These are phyloP conservation scores for Ophiognomonia clavigignenti-juglandacearum DNA, from an alignment of 2,329 filamentous ascomycete species.

Conservation along the genomic window DNA sequence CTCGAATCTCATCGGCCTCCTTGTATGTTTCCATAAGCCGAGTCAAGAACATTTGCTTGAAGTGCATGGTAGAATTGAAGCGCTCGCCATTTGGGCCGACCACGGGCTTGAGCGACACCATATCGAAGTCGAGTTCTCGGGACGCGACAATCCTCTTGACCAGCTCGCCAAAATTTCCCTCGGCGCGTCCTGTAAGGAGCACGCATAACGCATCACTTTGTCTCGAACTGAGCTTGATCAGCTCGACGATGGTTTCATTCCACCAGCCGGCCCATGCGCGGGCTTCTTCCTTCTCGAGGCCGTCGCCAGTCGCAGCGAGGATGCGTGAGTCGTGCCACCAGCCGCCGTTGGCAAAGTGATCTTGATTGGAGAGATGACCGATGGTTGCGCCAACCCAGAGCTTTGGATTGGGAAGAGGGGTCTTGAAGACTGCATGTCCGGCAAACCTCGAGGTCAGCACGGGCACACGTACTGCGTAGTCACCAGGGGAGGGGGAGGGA, in stretches of 20 bases:
- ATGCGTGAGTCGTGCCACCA: conserved; percentile 97
- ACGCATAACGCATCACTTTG: conserved; percentile 83
- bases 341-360: conserved; percentile 75
- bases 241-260: conserved; percentile 84
- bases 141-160: conserved; percentile 76
- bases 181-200: conserved; percentile 80
- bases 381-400: conserved; percentile 80
- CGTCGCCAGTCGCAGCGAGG: conserved; percentile 79
- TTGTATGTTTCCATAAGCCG: conserved; percentile 82
- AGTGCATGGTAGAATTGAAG: conserved; percentile 80
- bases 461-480: not conserved
- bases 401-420: conserved; percentile 81
- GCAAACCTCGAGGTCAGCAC: conserved; percentile 15
- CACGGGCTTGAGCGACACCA: conserved; percentile 81
- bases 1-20: conserved; percentile 73
- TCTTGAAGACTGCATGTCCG: conserved; percentile 68
- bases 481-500: not conserved
- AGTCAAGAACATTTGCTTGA: conserved; percentile 83
- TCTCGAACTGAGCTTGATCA: conserved; percentile 74
- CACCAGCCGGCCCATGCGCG: conserved; percentile 90
- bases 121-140: conserved; percentile 79
- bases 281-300: conserved; percentile 73
- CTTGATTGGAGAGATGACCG: conserved; percentile 69
- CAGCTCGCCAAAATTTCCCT: conserved; percentile 70
- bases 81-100: conserved; percentile 74